phyloP scores from a whole-genome alignment of 169 alveolate species.

The Miamiensis avidus region DNA sequence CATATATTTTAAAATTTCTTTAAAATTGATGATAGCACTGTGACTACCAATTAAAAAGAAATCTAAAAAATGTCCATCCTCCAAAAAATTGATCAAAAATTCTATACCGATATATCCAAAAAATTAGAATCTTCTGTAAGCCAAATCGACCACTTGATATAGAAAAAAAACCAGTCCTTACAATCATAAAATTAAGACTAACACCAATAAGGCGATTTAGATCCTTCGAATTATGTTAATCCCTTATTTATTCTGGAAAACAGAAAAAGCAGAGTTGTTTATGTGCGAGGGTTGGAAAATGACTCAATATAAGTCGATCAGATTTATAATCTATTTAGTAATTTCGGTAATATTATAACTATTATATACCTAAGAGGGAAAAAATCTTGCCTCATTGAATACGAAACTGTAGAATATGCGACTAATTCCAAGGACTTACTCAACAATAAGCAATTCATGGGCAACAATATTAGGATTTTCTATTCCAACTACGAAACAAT shows the following conservation, averaged over 20 bases:
- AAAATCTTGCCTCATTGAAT: constrained; percentile 26
- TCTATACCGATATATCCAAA: not conserved
- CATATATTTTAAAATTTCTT: no score
- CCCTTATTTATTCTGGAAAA: constrained; percentile 39
- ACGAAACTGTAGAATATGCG: constrained; percentile 29
- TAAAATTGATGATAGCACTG: no score
- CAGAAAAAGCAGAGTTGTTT: constrained; percentile 32
- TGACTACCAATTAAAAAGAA: no score
- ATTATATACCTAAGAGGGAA: constrained; percentile 30
- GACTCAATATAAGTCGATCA: constrained; percentile 10
- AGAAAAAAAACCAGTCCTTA: not conserved
- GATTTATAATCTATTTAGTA: constrained; percentile 39
- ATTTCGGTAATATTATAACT: constrained; percentile 33
- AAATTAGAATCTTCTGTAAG: not conserved
- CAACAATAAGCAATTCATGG: constrained; percentile 15
- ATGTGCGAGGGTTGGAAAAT: constrained; percentile 37
- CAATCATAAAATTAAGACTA: not conserved
- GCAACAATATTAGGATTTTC: constrained; percentile 28
- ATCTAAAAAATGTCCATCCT: no score
- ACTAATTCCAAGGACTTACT: constrained; percentile 35
- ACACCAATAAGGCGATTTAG: not conserved
- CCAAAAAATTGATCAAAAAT: no score
- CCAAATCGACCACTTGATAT: no score
- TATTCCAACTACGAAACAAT: constrained; percentile 38
- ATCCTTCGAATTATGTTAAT: constrained; percentile 34